phyloP scores from a whole-genome alignment of 768 basidiomycete species.

The Naganishia vaughanmartiniae region DNA sequence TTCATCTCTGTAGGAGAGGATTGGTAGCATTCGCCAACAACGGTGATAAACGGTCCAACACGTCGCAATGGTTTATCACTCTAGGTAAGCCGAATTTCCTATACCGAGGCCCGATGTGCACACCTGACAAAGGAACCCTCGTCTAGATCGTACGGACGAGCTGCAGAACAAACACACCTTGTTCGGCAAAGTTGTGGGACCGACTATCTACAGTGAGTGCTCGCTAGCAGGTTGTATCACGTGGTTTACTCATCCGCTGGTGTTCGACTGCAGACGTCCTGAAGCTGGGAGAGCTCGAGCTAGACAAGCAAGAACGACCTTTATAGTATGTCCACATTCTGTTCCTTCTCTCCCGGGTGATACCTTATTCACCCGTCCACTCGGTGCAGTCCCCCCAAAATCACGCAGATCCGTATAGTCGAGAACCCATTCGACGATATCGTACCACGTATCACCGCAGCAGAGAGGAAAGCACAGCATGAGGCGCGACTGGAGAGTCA shows the following conservation, averaged over 20 bases:
- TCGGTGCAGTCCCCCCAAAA: slow-evolving; percentile 74
- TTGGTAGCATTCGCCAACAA: slow-evolving; percentile 91
- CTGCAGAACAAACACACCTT: slow-evolving; percentile 91
- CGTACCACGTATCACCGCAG: slow-evolving; percentile 91
- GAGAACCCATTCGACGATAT: slow-evolving; percentile 97
- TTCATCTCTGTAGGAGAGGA: slow-evolving; percentile 63
- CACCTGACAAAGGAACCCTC: background rate
- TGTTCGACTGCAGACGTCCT: slow-evolving; percentile 65
- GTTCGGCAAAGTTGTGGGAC: slow-evolving; percentile 67
- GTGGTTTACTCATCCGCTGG: background rate
- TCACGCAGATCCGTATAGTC: slow-evolving; percentile 75
- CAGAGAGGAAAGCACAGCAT: slow-evolving; percentile 80
- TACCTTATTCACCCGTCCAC: background rate
- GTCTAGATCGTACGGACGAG: slow-evolving; percentile 84
- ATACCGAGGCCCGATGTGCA: background rate
- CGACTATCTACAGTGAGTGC: slow-evolving; percentile 48
- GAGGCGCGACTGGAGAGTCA: slow-evolving; percentile 57
- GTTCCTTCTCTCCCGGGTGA: background rate
- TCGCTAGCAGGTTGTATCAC: no score
- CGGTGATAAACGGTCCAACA: slow-evolving; percentile 80
- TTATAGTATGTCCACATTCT: slow-evolving; percentile 57
- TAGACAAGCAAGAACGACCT: slow-evolving; percentile 47
- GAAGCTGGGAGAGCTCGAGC: slow-evolving; percentile 80
- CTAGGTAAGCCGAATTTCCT: slow-evolving; percentile 59
- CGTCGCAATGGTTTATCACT: slow-evolving; percentile 93